phyloP scores from a whole-genome alignment of 169 alveolate genomes.

The Blepharisma undulans region DNA sequence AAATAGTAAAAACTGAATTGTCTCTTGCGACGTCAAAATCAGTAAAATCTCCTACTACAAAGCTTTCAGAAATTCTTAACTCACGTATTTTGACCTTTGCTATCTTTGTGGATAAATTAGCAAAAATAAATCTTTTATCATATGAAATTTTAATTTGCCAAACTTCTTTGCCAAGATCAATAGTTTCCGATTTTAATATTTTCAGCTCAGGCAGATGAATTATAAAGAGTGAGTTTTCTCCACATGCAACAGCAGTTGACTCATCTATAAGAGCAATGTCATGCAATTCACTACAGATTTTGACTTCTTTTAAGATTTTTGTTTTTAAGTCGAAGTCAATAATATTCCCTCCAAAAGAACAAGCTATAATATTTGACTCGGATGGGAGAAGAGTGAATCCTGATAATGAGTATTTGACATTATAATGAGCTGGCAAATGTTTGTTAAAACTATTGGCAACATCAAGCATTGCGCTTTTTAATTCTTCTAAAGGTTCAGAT shows the following conservation, averaged over 20 bases:
- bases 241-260: not conserved
- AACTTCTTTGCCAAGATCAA: not conserved
- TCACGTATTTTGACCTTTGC: not conserved
- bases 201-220: not conserved
- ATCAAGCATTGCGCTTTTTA: not conserved
- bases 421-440: not conserved
- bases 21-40: not conserved
- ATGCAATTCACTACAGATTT: not conserved
- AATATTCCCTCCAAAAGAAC: not conserved
- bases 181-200: not conserved
- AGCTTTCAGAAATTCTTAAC: not conserved
- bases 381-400: not conserved
- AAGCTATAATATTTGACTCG: not conserved
- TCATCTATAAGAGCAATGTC: not conserved
- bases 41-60: not conserved
- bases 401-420: not conserved
- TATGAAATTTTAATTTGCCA: not conserved
- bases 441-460: not conserved
- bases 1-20: not conserved
- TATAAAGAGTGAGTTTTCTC: not conserved
- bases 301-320: not conserved
- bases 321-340: not conserved
- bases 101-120: not conserved
- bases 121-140: not conserved
- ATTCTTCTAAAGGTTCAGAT: not conserved